phyloP scores from a whole-genome alignment of 2,329 filamentous ascomycete genomes.

The Botrytis deweyae region DNA sequence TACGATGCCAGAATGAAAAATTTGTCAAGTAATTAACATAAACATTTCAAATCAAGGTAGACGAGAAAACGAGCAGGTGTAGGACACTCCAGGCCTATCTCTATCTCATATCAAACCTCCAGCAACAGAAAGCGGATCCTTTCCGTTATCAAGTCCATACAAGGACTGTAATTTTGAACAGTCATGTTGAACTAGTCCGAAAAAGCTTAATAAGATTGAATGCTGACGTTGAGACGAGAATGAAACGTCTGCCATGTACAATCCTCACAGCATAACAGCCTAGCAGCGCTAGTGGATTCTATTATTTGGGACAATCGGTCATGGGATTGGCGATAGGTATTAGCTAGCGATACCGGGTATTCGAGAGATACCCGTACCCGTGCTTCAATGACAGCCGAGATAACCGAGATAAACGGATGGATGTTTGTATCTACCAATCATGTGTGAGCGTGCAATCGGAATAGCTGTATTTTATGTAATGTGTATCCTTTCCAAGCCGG shows the following conservation, averaged over 20 bases:
- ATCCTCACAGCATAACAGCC: background rate
- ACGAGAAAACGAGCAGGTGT: background rate
- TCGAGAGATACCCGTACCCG: background rate
- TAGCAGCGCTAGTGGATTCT: background rate
- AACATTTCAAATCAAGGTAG: background rate
- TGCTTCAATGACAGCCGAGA: background rate
- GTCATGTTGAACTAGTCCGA: background rate
- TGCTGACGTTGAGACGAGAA: slow-evolving; percentile 4
- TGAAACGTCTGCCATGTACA: background rate
- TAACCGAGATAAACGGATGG: background rate
- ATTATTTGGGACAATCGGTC: background rate
- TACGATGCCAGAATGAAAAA: background rate
- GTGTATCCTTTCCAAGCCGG: background rate
- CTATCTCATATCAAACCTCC: background rate
- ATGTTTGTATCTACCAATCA: background rate
- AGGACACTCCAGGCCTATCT: background rate
- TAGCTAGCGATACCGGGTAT: slow-evolving; percentile 1
- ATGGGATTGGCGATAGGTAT: background rate
- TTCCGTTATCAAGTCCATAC: background rate
- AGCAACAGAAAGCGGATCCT: background rate
- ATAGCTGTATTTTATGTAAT: slow-evolving; percentile 2
- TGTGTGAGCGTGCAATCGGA: background rate
- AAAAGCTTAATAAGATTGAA: background rate
- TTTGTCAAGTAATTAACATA: background rate
- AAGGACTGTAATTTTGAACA: background rate